Conservation (phyloP, 495 filamentous ascomycete species). For the Penicillium crystallinum region DNA sequence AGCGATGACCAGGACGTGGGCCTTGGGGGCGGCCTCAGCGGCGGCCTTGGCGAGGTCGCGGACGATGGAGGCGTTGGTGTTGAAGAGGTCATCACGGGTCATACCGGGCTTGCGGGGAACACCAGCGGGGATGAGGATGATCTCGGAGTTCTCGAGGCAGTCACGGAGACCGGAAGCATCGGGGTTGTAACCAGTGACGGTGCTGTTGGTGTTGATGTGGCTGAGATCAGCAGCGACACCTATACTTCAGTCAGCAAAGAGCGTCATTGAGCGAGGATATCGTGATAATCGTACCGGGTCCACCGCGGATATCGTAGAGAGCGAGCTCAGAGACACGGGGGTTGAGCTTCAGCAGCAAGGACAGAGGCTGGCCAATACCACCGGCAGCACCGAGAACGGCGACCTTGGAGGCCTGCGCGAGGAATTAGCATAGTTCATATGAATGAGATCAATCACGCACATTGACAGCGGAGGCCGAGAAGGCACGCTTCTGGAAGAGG, state of each 20-base stretch:
- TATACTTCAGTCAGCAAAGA: constrained; percentile 26
- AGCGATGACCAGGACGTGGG: constrained; percentile 94
- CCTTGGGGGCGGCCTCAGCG: constrained; percentile 82
- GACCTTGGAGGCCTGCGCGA: constrained; percentile 91
- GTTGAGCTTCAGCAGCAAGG: constrained; percentile 97
- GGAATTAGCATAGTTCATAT: neutral
- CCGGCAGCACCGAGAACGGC: constrained; percentile 92
- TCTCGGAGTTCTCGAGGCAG: constrained; percentile 77
- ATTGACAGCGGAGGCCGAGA: constrained; percentile 87
- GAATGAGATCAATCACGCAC: constrained; percentile 46
- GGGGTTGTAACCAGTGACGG: constrained; percentile 81
- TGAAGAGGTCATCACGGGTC: constrained; percentile 99
- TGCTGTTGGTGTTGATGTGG: constrained; percentile 99
- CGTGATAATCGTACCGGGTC: constrained; percentile 61
- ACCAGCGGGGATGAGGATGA: constrained; percentile 96
- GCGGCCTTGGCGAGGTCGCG: constrained; percentile 96
- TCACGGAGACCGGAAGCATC: constrained; percentile 67
- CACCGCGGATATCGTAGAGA: constrained; percentile 94
- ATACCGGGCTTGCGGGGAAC: constrained; percentile 99
- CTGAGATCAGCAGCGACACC: constrained; percentile 96
- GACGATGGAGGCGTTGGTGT: constrained; percentile 99
- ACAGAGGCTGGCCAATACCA: constrained; percentile 97
- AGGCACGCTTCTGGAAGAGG: constrained; percentile 77
- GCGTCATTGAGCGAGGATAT: neutral
- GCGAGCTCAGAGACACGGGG: constrained; percentile 85